Percentiles rank a stretch among this genome's conserved stretches.
Evolutionary conservation across 163 green algal genomes (phyloP).

Genomic region (Chloroidium sp.): DNA sequence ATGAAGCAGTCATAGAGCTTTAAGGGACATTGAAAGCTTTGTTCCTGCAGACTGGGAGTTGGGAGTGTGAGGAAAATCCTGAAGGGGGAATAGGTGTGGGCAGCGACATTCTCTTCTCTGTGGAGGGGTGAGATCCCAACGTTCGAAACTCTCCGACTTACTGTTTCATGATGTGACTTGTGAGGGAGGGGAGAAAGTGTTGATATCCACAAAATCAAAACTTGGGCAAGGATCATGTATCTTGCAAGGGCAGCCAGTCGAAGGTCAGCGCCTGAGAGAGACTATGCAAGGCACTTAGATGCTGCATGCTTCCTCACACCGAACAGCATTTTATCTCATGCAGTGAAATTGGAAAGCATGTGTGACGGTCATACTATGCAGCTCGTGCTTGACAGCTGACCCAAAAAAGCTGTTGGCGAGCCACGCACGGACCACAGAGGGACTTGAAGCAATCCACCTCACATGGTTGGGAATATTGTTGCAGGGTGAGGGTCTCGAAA

Average conservation of each 20-base stretch:
- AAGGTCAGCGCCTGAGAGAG: too few species aligned
- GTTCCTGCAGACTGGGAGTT: slow-evolving; percentile 6
- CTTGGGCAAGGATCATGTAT: background rate
- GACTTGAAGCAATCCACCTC: too few species aligned
- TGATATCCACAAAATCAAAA: background rate
- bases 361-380: background rate
- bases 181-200: background rate
- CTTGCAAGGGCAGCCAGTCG: too few species aligned
- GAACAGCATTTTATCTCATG: too few species aligned
- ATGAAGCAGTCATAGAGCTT: background rate
- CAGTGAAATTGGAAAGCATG: background rate
- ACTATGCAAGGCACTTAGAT: too few species aligned
- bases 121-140: slow-evolving; percentile 8
- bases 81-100: slow-evolving; percentile 1
- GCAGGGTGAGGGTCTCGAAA: background rate
- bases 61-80: background rate
- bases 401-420: too few species aligned
- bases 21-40: too few species aligned
- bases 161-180: background rate
- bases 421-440: too few species aligned
- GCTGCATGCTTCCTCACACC: too few species aligned
- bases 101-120: slow-evolving; percentile 8
- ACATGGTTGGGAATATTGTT: background rate
- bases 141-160: background rate
- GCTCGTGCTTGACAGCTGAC: too few species aligned